Evolutionary conservation across 176 grass and related monocot genomes (phyloP), one percentile per base, ranked within the genome.

Genomic region (Microstegium vimineum): DNA sequence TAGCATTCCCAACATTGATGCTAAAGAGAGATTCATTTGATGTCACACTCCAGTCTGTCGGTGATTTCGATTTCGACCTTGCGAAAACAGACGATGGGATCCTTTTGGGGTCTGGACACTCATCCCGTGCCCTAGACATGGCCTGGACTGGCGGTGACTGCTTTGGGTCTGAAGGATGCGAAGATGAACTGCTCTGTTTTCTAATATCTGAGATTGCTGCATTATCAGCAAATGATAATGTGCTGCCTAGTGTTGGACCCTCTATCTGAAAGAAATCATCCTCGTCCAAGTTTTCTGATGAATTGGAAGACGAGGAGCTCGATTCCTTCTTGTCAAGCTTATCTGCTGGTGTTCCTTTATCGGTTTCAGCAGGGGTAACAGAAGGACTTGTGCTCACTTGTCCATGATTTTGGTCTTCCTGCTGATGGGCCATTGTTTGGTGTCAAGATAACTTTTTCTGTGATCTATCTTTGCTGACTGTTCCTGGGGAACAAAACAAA

Each of bases 21-120:
- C 94, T 94, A 22, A 97, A 97, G 36, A 97, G 91, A 32, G 89
- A 94, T 64, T 97, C 94, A 40, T 97, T 97, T 2, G 94, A 97
- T 0, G 87, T 86, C 57, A 94, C 75, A 2, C 91, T 97, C 94
- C 91, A 94, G 25, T 97, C 94, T 4, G 75, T 47, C 4, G 71
- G 91, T 3, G 87, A 36, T 11, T 76, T 27, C 1, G 94, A 88
- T 12, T 74, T 91, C 5, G 79, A 82, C 41, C 84, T 76, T 18
- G 56, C 37, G 13, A 97, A 97, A 5, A 94, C 26, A 0, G 87
- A 90, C 0, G 87, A 89, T 4, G 94, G 94, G 30, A 97, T 94
- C 32, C 91, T 75, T 35, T 87, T 94, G 0, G 94, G 91, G 75
- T 94, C 85, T 1, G 82, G 87, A 23, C 26, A 66, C 31, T 90